Conservation (phyloP, 2,329 filamentous ascomycete species). For the Sarocladium kiliense region DNA sequence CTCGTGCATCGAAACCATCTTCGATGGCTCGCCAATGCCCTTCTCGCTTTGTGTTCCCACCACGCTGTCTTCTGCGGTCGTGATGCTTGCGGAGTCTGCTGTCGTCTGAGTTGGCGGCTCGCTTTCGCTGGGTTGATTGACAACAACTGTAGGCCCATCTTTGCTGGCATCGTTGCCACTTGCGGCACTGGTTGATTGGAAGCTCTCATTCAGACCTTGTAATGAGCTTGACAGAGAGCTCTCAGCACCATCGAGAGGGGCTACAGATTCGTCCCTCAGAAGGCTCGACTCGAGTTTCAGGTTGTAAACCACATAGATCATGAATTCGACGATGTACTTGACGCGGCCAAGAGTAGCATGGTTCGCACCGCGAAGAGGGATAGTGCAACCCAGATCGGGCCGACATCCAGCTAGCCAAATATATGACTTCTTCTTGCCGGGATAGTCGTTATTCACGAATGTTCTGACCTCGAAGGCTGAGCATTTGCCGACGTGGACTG, state of each 20-base stretch:
- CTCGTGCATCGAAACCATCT: conserved; percentile 34
- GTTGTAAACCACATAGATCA: conserved; percentile 99
- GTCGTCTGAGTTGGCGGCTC: conserved; percentile 29
- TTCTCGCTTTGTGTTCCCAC: conserved; percentile 21
- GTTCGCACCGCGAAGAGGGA: conserved; percentile 79
- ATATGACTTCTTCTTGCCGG: conserved; percentile 83
- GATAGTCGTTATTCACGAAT: conserved; percentile 72
- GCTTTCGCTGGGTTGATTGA: conserved; percentile 31
- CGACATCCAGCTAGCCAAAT: conserved; percentile 90
- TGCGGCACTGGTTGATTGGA: conserved; percentile 26
- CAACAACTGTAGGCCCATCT: conserved; percentile 24
- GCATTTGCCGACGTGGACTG: conserved; percentile 71
- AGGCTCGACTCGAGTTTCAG: conserved; percentile 91
- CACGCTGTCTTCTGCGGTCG: neutral
- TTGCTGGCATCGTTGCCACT: conserved; percentile 17
- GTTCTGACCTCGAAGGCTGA: conserved; percentile 93
- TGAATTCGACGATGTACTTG: conserved; percentile 94
- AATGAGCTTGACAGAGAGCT: conserved; percentile 32
- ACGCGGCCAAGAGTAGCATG: conserved; percentile 67
- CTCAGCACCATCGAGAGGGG: conserved; percentile 63
- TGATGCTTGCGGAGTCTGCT: conserved; percentile 20
- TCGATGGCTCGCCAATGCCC: conserved; percentile 20
- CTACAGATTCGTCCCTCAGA: conserved; percentile 86
- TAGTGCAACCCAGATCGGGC: conserved; percentile 88
- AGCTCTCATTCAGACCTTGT: conserved; percentile 35